A percentile compares a stretch with the other conserved stretches of the same genome.
phyloP scores from a whole-genome alignment of 1,284 basidiomycete species.

The Schizophyllum amplum region DNA sequence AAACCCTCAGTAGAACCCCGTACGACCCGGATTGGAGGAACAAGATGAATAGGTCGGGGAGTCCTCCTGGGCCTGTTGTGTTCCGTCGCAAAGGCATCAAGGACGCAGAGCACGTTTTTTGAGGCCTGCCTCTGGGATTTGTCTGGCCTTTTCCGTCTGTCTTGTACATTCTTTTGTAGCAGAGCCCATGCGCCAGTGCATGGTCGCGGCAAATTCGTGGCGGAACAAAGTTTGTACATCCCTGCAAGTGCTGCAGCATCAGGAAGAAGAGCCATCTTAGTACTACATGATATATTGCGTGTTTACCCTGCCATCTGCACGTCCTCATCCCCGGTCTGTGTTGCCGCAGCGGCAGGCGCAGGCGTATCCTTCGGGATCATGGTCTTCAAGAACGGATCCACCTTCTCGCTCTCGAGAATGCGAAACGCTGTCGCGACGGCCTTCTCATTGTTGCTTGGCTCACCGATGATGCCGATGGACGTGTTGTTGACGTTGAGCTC shows the following conservation, averaged over 20 bases:
- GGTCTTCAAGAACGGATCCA: slow-evolving; percentile 63
- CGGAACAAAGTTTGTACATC: background rate
- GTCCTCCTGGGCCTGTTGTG: background rate
- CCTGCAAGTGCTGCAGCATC: background rate
- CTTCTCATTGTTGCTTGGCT: slow-evolving; percentile 51
- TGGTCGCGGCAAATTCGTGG: too few relatives aligned
- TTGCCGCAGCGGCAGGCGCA: slow-evolving; percentile 25
- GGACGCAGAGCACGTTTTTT: background rate
- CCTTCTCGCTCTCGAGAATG: slow-evolving; percentile 70
- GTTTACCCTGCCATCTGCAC: slow-evolving; percentile 70
- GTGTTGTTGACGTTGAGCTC: slow-evolving; percentile 89
- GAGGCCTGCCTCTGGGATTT: background rate
- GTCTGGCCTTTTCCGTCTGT: too few relatives aligned
- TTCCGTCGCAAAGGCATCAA: background rate
- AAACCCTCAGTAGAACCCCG: background rate
- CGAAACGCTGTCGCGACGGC: slow-evolving; percentile 56
- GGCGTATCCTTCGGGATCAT: slow-evolving; percentile 59
- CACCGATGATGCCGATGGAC: slow-evolving; percentile 85
- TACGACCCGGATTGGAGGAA: slow-evolving; percentile 8
- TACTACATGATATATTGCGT: slow-evolving; percentile 4
- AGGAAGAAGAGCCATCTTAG: background rate
- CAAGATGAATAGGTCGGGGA: slow-evolving; percentile 1
- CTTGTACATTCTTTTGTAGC: too few relatives aligned
- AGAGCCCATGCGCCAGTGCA: too few relatives aligned
- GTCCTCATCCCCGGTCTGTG: slow-evolving; percentile 51